Base-by-base conservation (phyloP, 202 grass and related monocot species). In the Digitaria exilis region DNA sequence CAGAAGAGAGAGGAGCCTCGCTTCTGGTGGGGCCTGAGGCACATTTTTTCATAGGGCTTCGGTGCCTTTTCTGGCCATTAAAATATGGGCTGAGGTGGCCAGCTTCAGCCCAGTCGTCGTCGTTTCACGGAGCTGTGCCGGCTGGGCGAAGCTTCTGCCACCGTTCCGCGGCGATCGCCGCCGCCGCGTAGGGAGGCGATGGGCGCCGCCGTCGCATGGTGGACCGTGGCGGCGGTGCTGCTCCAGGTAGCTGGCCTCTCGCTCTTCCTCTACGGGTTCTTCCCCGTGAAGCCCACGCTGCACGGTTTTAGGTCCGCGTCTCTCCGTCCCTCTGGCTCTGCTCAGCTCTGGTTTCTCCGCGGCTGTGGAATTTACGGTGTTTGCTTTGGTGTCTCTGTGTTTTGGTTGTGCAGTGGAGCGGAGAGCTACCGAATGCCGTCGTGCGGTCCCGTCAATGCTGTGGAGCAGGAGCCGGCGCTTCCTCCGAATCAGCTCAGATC, bases 271-370 rank as follows among this genome's bases (percentile, higher is more conserved):
- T 87, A 93, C 87, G 90, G 91, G 4, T 98, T 98, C 87, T 98
- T 98, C 83, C 96, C 91, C 34, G 89, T 95, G 59, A 95, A 98
- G 82, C 92, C 92, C 62, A 93, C 89, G 41, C 96, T 98, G 43
- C 71, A 74, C 32, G 90, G 96, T 41, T 95, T 93, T 82, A 98
- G 96, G 96, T 95, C 3, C 19, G 46, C 51, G 37, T 56, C 74
- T 66, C 70, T 26, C 52, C 30, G 17, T n/a, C n/a, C n/a, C n/a
- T n/a, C n/a, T n/a, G 21, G 19, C 9, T 16, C 37, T 64, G 18
- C 13, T 17, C 39, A 58, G 15, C 10, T 76, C 1, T 65, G 12
- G 26, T 80, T 69, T 52, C 63, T 37, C 70, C 45, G 85, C 72
- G n/a, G 58, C 30, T 56, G 18, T 25, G 39, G 31, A n/a, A 70